Evolutionary conservation across 2,329 filamentous ascomycete genomes (phyloP).

Genomic region (Phialophora macrospora): DNA sequence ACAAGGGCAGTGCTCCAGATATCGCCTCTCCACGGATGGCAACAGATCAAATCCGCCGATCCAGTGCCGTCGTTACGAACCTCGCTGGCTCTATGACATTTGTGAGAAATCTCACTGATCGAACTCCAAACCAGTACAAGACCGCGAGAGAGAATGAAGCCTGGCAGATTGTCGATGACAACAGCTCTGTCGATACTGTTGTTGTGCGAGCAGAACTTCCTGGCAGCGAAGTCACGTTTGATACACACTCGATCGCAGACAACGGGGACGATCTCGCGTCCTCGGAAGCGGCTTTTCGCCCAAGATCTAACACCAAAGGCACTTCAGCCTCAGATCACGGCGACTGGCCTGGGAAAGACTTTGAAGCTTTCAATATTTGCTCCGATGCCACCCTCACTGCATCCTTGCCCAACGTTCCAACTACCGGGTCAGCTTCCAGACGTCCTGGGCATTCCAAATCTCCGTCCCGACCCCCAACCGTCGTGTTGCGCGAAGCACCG

Average conservation of each 20-base stretch:
- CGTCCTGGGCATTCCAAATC: conserved; percentile 16
- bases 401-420: not conserved
- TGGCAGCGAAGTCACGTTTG: conserved; percentile 10
- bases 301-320: not conserved
- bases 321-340: conserved; percentile 15
- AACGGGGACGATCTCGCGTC: not conserved
- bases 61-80: conserved; percentile 22
- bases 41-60: conserved; percentile 18
- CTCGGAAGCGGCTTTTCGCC: not conserved
- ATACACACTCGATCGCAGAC: not conserved
- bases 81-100: conserved; percentile 14
- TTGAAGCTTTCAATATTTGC: conserved; percentile 24
- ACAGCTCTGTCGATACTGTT: conserved; percentile 12
- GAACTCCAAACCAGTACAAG: conserved; percentile 11
- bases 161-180: conserved; percentile 11
- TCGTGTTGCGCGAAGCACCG: conserved; percentile 26
- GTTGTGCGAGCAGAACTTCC: conserved; percentile 24
- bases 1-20: conserved; percentile 25
- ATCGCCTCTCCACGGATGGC: conserved; percentile 12
- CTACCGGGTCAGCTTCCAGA: conserved; percentile 4
- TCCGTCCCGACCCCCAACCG: conserved; percentile 26
- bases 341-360: conserved; percentile 35
- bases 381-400: conserved; percentile 2
- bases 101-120: conserved; percentile 25
- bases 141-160: conserved; percentile 19